phyloP scores from a whole-genome alignment of 2,329 filamentous ascomycete genomes.

The Alternaria brassicicola region DNA sequence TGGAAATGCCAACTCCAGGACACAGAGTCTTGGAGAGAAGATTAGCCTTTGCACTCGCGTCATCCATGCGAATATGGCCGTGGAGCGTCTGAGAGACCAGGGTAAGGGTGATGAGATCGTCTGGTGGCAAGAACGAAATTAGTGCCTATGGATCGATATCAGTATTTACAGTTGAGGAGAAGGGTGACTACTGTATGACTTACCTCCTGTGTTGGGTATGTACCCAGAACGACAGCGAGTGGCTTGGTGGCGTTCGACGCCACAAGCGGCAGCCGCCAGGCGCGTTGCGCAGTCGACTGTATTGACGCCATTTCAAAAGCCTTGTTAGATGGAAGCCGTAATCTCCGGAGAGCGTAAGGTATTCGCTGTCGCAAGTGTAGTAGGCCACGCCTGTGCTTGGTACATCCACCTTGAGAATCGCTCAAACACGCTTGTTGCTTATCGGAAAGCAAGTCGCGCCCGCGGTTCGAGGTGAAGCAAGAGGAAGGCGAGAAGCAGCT shows the following conservation, averaged over 20 bases:
- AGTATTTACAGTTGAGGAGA: not conserved
- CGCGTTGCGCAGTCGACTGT: not conserved
- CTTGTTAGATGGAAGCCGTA: not conserved
- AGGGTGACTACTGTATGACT: not conserved
- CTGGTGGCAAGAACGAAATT: constrained; percentile 7
- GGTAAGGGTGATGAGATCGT: constrained; percentile 7
- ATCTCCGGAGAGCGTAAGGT: not conserved
- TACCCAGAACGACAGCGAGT: not conserved
- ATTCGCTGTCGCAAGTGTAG: not conserved
- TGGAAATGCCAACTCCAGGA: constrained; percentile 3
- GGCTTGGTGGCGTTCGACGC: constrained; percentile 1
- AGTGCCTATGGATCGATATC: constrained; percentile 3
- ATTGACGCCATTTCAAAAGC: not conserved
- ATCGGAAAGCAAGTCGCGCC: not conserved
- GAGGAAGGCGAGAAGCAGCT: not conserved
- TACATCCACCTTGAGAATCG: not conserved
- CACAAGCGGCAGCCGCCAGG: constrained; percentile 6
- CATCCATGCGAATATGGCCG: constrained; percentile 9
- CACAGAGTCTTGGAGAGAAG: constrained; percentile 18
- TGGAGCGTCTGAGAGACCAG: constrained; percentile 9
- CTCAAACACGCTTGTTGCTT: not conserved
- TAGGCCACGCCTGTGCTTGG: not conserved
- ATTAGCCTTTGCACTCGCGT: constrained; percentile 11
- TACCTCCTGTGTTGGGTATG: constrained; percentile 17
- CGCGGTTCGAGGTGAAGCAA: not conserved